Conservation (phyloP, 2,329 filamentous ascomycete species). For the Paracorniculantispora psalliotae region DNA sequence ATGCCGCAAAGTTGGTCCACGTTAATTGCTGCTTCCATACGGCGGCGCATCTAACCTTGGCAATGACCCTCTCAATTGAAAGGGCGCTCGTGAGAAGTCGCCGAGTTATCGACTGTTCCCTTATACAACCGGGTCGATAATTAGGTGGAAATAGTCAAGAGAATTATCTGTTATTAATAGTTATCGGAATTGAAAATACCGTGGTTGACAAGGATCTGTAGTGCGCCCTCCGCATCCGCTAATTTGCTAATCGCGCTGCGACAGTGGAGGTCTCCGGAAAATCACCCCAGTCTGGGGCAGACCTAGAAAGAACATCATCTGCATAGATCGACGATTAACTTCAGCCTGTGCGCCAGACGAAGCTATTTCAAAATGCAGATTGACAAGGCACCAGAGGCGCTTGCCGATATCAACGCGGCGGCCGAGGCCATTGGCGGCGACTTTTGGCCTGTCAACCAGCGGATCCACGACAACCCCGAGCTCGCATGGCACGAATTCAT, state of each 20-base stretch:
- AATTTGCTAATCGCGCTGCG: not conserved
- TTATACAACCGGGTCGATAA: too few species aligned
- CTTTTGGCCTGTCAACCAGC: slow-evolving; percentile 32
- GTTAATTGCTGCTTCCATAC: too few species aligned
- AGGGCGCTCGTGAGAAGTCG: too few species aligned
- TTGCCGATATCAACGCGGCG: slow-evolving; percentile 27
- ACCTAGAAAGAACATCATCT: not conserved
- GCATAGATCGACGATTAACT: not conserved
- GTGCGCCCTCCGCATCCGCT: not conserved
- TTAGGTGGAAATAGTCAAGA: too few species aligned
- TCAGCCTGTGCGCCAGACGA: not conserved
- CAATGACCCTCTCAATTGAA: too few species aligned
- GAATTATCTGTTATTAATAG: too few species aligned
- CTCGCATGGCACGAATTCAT: slow-evolving; percentile 36
- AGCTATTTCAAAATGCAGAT: not conserved
- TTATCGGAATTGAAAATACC: not conserved
- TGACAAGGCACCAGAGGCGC: not conserved
- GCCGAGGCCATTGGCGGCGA: slow-evolving; percentile 16
- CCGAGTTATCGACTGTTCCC: too few species aligned
- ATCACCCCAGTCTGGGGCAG: too few species aligned
- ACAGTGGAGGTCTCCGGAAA: not conserved
- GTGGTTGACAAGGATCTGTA: not conserved
- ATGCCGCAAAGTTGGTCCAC: too few species aligned
- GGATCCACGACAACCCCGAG: slow-evolving; percentile 41
- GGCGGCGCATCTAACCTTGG: too few species aligned